Conservation (phyloP, 805 yeast genomes). For the Candida piceae region DNA sequence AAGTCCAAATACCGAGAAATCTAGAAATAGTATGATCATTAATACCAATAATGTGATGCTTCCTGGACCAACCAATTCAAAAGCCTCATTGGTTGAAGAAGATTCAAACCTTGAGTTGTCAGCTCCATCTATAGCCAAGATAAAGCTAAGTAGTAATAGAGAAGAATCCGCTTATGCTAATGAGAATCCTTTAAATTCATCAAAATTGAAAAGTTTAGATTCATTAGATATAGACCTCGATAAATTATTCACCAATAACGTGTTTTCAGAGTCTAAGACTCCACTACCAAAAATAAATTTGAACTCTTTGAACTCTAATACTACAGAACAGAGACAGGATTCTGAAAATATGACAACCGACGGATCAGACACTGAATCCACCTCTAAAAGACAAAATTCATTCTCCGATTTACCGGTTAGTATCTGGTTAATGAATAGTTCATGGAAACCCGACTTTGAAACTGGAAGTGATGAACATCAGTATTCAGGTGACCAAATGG, state of each 20-base stretch:
- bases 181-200: slow-evolving; percentile 1
- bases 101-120: slow-evolving; percentile 3
- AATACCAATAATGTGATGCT: slow-evolving; percentile 10
- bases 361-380: neutral
- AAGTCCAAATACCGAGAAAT: neutral
- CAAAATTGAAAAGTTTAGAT: slow-evolving; percentile 9
- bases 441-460: slow-evolving; percentile 16
- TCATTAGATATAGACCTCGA: slow-evolving; percentile 18
- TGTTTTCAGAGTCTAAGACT: slow-evolving; percentile 17
- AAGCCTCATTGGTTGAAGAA: slow-evolving; percentile 1
- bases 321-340: neutral
- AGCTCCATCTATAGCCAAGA: slow-evolving; percentile 8
- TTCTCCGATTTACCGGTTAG: slow-evolving; percentile 12
- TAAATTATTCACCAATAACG: slow-evolving; percentile 22
- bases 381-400: neutral
- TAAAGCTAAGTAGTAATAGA: slow-evolving; percentile 6
- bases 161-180: neutral
- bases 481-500: neutral
- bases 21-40: slow-evolving; percentile 8
- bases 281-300: slow-evolving; percentile 15
- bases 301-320: neutral
- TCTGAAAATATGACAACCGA: neutral
- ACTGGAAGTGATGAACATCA: neutral
- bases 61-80: slow-evolving; percentile 4
- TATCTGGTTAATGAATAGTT: slow-evolving; percentile 16